phyloP scores from a whole-genome alignment of 257 asterid genomes.

The Knoxia roxburghii region DNA sequence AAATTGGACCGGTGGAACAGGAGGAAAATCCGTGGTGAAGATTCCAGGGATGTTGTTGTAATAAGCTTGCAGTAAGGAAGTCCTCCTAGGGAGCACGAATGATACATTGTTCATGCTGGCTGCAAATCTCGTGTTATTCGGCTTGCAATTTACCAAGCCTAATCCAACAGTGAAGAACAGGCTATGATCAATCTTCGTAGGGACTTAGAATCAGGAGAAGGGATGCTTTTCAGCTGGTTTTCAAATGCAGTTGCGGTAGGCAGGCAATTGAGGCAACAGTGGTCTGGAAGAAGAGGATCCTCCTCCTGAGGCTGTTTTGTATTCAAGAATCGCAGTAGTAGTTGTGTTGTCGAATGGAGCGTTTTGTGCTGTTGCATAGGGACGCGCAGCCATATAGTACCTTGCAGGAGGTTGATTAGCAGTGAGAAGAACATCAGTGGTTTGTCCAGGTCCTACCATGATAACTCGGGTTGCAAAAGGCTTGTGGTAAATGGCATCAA shows the following conservation, averaged over 20 bases:
- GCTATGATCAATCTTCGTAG: slow-evolving; percentile 25
- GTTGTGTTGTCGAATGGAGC: slow-evolving; percentile 45
- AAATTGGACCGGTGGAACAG: slow-evolving; percentile 28
- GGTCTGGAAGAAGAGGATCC: slow-evolving; percentile 22
- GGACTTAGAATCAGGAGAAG: slow-evolving; percentile 23
- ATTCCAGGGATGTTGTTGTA: slow-evolving; percentile 27
- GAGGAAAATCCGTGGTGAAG: slow-evolving; percentile 29
- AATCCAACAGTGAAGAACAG: slow-evolving; percentile 44
- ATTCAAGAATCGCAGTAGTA: slow-evolving; percentile 43
- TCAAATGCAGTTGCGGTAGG: slow-evolving; percentile 27
- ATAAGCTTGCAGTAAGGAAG: slow-evolving; percentile 43
- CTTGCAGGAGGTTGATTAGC: slow-evolving; percentile 29
- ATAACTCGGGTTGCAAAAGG: slow-evolving; percentile 38
- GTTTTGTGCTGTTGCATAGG: slow-evolving; percentile 38
- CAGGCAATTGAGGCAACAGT: slow-evolving; percentile 31
- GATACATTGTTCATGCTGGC: slow-evolving; percentile 44
- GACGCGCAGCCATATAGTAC: slow-evolving; percentile 31
- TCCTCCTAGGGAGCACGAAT: slow-evolving; percentile 33
- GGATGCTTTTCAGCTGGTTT: slow-evolving; percentile 20
- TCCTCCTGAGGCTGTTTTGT: slow-evolving; percentile 15
- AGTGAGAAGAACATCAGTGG: slow-evolving; percentile 37
- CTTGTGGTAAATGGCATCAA: slow-evolving; percentile 42
- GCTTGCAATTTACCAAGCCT: slow-evolving; percentile 31
- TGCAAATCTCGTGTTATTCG: slow-evolving; percentile 37
- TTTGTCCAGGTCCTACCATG: slow-evolving; percentile 45